Base-by-base conservation (phyloP, 208 protist genomes). In the Jaenimonas drosophilae region DNA sequence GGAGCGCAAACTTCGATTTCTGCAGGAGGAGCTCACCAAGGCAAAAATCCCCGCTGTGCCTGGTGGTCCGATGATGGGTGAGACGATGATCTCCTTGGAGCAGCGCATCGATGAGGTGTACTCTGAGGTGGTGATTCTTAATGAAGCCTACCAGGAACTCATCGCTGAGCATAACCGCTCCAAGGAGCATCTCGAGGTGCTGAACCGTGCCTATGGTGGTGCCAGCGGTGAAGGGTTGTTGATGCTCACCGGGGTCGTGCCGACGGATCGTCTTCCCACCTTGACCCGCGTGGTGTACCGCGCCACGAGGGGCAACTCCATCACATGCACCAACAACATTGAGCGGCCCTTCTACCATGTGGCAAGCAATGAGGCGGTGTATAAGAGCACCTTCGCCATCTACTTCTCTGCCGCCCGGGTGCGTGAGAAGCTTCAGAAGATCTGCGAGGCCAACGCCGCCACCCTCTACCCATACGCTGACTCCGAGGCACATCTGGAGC, bases 231-330 rank as follows among this genome's bases (percentile, higher is more conserved):
- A 77, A 16, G 77, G 77, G 4, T 53, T 97, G 5, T 60, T 90
- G 24, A 80, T 97, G 52, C 49, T 98, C 26, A 94, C 96, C 19
- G 97, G 97, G 40, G 94, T 98, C 16, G 84, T 99, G 37, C 79
- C 80, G 4, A 73, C 70, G 24, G 84, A 94, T 0, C 76, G 81
- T 11, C 69, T 98, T 27, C 42, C 57, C 24, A 72, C 64, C 14
- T 93, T 99, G 52, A 83, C 97, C 70, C 73, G 96, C 11, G 52
- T 98, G 0, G 55, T 98, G 16, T 99, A 95, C 83, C 85, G 96
- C 43, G 83, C 76, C 5, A 98, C 91, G 0, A 76, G 96, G 32
- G 97, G 97, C 53, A 99, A 99, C 76, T 88, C 94, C n/a, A 83
- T 98, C 40, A 62, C 97, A 26, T 75, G 84, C 57, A 78, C 68